phyloP scores from a whole-genome alignment of 2,329 filamentous ascomycete species.

The Cladosporium sp. region DNA sequence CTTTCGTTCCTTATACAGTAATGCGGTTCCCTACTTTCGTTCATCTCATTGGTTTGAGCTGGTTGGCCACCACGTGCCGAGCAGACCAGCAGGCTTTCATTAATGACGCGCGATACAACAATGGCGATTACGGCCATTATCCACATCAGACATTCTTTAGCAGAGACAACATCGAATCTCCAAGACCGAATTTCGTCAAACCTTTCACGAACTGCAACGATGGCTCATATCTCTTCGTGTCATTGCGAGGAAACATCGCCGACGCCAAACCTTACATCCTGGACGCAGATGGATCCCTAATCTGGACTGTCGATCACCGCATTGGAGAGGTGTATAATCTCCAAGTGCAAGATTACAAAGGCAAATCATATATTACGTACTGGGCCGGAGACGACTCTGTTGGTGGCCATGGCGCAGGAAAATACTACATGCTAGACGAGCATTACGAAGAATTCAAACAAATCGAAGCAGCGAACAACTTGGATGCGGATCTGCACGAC shows the following conservation, averaged over 20 bases:
- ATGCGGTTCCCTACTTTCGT: not conserved
- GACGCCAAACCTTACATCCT: slow-evolving; percentile 20
- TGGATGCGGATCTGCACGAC: slow-evolving; percentile 40
- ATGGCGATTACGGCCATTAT: slow-evolving; percentile 32
- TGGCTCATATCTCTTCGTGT: slow-evolving; percentile 26
- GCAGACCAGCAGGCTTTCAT: slow-evolving; percentile 19
- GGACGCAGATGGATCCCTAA: slow-evolving; percentile 17
- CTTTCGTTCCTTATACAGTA: not conserved
- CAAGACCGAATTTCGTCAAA: slow-evolving; percentile 28
- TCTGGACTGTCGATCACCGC: slow-evolving; percentile 20
- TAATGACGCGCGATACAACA: slow-evolving; percentile 28
- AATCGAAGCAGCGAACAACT: slow-evolving; percentile 33
- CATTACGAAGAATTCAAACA: slow-evolving; percentile 37
- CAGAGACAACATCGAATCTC: slow-evolving; percentile 28
- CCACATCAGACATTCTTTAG: slow-evolving; percentile 33
- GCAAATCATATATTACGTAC: slow-evolving; percentile 35
- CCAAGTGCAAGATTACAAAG: slow-evolving; percentile 32
- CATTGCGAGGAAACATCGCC: slow-evolving; percentile 22
- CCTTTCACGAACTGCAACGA: slow-evolving; percentile 29
- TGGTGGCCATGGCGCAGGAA: slow-evolving; percentile 31
- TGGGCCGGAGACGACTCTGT: slow-evolving; percentile 36
- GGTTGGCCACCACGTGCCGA: slow-evolving; percentile 1
- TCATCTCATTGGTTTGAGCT: not conserved
- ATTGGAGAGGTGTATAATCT: slow-evolving; percentile 32
- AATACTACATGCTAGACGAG: slow-evolving; percentile 29